phyloP scores from a whole-genome alignment of 2,329 filamentous ascomycete genomes.

The Hypoxylon sp. region DNA sequence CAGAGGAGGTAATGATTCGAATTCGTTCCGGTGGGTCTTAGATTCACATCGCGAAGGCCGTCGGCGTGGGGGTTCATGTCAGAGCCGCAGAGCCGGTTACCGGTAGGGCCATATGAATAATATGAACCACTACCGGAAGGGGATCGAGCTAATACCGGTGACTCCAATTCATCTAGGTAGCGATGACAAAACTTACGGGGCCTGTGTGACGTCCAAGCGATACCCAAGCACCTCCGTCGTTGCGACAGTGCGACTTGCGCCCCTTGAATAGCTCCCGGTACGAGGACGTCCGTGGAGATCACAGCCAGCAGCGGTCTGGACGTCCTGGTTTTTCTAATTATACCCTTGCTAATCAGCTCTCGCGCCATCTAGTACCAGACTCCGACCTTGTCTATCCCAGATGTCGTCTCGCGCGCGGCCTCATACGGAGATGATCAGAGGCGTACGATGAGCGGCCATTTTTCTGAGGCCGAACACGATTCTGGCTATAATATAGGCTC shows the following conservation, averaged over 20 bases:
- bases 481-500: neutral
- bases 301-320: neutral
- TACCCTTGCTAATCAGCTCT: neutral
- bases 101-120: neutral
- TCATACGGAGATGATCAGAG: conserved; percentile 3
- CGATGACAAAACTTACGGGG: neutral
- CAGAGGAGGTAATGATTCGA: neutral
- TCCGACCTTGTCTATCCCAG: neutral
- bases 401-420: neutral
- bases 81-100: neutral
- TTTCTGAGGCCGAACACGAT: neutral
- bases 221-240: neutral
- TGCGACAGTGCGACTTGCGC: neutral
- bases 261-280: no score
- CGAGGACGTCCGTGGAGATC: neutral
- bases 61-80: neutral
- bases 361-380: no score
- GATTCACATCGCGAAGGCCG: neutral
- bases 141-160: neutral
- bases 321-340: neutral
- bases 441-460: neutral
- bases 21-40: neutral
- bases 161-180: neutral
- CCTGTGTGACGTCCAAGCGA: neutral
- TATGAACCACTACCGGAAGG: neutral